These are phyloP conservation scores for Penicillium parvum DNA, from an alignment of 495 filamentous ascomycete genomes.

Conservation along the genomic window DNA sequence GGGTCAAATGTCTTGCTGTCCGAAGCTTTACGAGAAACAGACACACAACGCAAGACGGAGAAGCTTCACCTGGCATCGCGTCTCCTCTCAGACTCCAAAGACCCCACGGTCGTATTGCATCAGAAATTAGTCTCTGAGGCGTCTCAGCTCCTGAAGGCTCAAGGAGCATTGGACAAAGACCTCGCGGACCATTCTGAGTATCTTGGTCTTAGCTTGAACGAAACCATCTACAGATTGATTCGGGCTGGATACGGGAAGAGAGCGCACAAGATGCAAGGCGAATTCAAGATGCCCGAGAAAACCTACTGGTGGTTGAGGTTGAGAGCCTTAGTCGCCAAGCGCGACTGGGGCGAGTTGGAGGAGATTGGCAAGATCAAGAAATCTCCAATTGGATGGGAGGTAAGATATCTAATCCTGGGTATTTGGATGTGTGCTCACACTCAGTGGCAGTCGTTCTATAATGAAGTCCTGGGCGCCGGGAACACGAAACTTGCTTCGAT, in stretches of 20 bases:
- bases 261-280: constrained; percentile 78
- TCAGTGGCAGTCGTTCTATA: constrained; percentile 73
- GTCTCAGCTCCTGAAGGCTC: constrained; percentile 70
- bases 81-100: constrained; percentile 76
- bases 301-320: constrained; percentile 88
- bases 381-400: constrained; percentile 96
- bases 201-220: constrained; percentile 78
- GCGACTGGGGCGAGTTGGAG: constrained; percentile 90
- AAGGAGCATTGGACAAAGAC: constrained; percentile 81
- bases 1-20: constrained; percentile 80
- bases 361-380: constrained; percentile 66
- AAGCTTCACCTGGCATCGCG: constrained; percentile 83
- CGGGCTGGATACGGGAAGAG: constrained; percentile 68
- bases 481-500: constrained; percentile 79
- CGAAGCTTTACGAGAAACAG: constrained; percentile 68
- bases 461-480: constrained; percentile 79
- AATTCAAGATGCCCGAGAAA: constrained; percentile 90
- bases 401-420: constrained; percentile 34
- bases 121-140: constrained; percentile 74
- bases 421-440: constrained; percentile 20
- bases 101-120: constrained; percentile 61
- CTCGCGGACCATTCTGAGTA: constrained; percentile 61
- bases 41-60: constrained; percentile 61
- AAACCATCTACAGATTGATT: constrained; percentile 83
- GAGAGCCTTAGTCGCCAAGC: constrained; percentile 79